Base-by-base conservation (phyloP, 768 basidiomycete genomes). In the Phaeotremella skinneri region DNA sequence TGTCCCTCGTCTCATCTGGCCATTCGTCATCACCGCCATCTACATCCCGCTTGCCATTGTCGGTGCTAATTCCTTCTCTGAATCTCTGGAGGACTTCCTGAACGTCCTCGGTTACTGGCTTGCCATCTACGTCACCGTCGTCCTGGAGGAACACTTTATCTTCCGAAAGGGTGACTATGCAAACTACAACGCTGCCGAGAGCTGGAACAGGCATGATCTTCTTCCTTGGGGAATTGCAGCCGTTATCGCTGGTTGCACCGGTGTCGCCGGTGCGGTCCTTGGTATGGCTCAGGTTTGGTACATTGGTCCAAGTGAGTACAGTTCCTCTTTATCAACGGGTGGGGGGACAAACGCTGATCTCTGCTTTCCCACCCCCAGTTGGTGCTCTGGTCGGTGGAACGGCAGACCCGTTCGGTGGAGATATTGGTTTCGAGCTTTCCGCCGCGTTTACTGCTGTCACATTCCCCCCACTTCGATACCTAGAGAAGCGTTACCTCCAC, bases 281-380 rank as follows among this genome's bases (percentile, higher is more conserved):
- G 83, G 84, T 3, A 84, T 84, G 83, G 79, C 83, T 5, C 66
- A 73, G 48, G 55, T 64, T 20, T 82, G 82, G 82, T 83, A 81
- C 56, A 81, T 79, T 2, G 83, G 83, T 1, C 83, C 58, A 21
- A 55, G 61, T 62, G 43, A 62, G 61, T 62, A 7, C 9, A 11
- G 25, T 14, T 29, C 23, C 23, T 17, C 31, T 23, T 23, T 48
- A 11, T 23, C 25, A 16, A 23, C 45, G 11, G 16, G 11, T 48
- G 45, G 9, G 21, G 25, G 16, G 11, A 14, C 21, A 9, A 11
- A 9, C 39, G 26, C 50, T 43, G 56, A 52, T 32, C 14, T 34
- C 30, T 17, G 43, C 23, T 25, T 20, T 11, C n/a, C n/a, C n/a
- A n/a, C n/a, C n/a, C n/a, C n/a, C 81, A 0, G 68, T 84, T 7